Conservation (phyloP, 192 early-diverging fungal genomes). For the Phycomyces nitens region DNA sequence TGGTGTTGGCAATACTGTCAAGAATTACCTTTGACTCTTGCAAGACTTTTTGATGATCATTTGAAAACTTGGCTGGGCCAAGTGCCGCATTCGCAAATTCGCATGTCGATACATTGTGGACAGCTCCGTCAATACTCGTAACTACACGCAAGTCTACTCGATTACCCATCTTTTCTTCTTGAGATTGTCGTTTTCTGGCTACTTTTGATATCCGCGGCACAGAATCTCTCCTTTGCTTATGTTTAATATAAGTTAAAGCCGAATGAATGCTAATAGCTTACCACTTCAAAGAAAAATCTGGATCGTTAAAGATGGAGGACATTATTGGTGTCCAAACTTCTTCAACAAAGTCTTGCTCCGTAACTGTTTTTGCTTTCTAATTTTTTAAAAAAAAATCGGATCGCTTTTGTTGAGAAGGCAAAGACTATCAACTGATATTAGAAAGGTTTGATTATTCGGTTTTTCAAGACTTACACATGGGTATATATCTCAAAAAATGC, state of each 20-base stretch:
- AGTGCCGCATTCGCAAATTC: not conserved
- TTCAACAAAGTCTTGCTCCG: slow-evolving; percentile 5
- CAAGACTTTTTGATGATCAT: not conserved
- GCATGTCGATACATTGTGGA: not conserved
- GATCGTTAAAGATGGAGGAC: not conserved
- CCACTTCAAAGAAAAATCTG: not conserved
- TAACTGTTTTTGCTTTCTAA: not conserved
- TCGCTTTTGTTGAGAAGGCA: not conserved
- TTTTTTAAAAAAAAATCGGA: too few relatives aligned
- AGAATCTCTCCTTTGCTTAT: not conserved
- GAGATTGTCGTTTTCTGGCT: too few relatives aligned
- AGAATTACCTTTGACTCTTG: not conserved
- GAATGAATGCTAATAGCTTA: too few relatives aligned
- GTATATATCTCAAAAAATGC: not conserved
- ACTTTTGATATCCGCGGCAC: not conserved
- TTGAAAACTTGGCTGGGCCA: not conserved
- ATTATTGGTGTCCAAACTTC: not conserved
- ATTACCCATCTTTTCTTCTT: slow-evolving; percentile 7
- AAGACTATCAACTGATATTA: too few relatives aligned
- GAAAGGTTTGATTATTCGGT: too few relatives aligned
- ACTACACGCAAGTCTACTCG: not conserved
- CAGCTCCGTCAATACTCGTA: not conserved
- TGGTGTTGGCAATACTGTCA: not conserved
- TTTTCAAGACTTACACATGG: not conserved
- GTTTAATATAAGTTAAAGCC: too few relatives aligned